Evolutionary conservation across 1,284 basidiomycete genomes (phyloP), one percentile per base, ranked within the genome.

Genomic region (Nidula niveotomentosa): DNA sequence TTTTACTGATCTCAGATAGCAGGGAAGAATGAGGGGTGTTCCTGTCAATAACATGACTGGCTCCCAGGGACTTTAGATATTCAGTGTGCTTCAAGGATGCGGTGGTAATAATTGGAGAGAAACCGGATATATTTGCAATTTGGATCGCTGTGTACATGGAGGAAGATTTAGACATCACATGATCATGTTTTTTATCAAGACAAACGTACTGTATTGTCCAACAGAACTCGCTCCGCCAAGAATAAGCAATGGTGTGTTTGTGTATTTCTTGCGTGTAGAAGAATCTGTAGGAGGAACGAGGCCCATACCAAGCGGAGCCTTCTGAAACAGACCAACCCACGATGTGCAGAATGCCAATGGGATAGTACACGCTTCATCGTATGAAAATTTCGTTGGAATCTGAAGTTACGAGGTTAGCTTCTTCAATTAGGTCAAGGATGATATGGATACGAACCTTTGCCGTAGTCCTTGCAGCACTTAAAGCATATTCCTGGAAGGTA

Each of bases 31-130:
- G 36, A 0, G 67, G 33, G n/a, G 68, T 60, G 17, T 71, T 63
- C 43, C 81, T 74, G 56, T 84, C 78, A 51, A 86, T 63, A 49
- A 83, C 68, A 44, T 80, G 69, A 0, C 80, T 81, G 0, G 82
- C 86, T 2, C 86, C 85, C 23, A 83, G 68, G 0, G 71, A 67
- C 59, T 77, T 78, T 55, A 87, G 74, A 41, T 65, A 62, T 0
- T 65, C 67, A 17, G 65, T 36, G 57, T 85, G 76, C 56, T 72
- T 73, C 12, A 62, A 60, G 6, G 80, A 84, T 1, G 83, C 75
- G 2, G 79, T 83, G 6, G 80, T 68, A 51, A 86, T 77, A 56
- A 85, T 81, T 0, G 76, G 78, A 3, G 71, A 74, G 18, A 49
- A 49, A n/a, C 48, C 48, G 34, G 13, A 12, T 18, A 36, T 8